Base-by-base conservation (phyloP, 2,329 filamentous ascomycete species). In the Sarocladiaceae sp. region DNA sequence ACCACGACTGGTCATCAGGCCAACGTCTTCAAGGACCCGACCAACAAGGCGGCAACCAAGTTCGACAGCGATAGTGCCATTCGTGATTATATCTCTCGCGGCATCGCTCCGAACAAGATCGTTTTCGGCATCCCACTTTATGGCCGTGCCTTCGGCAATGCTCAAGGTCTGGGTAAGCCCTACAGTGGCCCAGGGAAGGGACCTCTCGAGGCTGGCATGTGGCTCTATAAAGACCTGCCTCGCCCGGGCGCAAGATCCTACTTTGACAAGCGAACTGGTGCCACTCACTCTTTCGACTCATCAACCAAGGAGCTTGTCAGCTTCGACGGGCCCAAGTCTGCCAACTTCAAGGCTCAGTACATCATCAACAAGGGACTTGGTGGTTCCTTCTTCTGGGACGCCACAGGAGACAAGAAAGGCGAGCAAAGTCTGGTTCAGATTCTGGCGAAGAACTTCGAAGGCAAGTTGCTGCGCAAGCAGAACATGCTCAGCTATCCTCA, bases 301-400 rank as follows among this genome's bases (percentile, higher is more conserved):
- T 52, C 46, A 0, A 69, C 67, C 7, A 68, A 70, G 41, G 78
- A 80, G 55, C 77, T 93, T 65, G 69, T 95, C 41, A 79, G 77
- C 20, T 93, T 87, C 54, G 82, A 85, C 54, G 84, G 74, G 3
- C 68, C 78, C 0, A 59, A 63, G 24, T 76, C 80, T 49, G 75
- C 74, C 2, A 56, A 57, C 16, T 57, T 63, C 51, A 90, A 89
- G 64, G 74, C 73, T 1, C 58, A 69, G 18, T 88, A 81, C 55
- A 70, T 90, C 50, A 64, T 67, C 50, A 55, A 66, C 12, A 67
- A 70, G 43, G 68, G 74, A 0, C 70, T 90, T 2, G 85, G 83
- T 2, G 88, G 88, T 10, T 82, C 78, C 1, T 86, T 93, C 70
- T 94, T 85, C 75, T 95, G 88, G 88, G 87, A 94, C 62, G 82